phyloP scores from a whole-genome alignment of 257 asterid genomes.

The Rehmannia glutinosa region DNA sequence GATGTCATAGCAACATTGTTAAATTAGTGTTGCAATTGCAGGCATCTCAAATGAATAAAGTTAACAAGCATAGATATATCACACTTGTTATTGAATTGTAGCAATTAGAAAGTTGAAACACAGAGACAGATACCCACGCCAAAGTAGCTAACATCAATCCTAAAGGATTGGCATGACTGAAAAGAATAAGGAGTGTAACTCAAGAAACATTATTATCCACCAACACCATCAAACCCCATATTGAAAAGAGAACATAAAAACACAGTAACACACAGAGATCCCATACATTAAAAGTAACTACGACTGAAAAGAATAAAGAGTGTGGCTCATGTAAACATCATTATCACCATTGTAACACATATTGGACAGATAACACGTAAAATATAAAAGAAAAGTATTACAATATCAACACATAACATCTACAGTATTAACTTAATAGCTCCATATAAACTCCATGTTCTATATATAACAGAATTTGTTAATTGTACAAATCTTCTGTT shows the following conservation, averaged over 20 bases:
- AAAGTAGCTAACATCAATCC: conserved; percentile 7
- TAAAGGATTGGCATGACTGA: background rate
- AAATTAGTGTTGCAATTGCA: conserved; percentile 8
- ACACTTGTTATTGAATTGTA: background rate
- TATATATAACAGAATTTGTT: background rate
- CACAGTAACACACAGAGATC: background rate
- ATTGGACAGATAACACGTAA: background rate
- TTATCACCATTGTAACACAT: background rate
- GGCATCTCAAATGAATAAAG: conserved; percentile 7
- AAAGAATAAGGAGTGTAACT: too few species aligned
- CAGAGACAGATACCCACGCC: background rate
- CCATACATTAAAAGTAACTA: background rate
- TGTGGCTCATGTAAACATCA: background rate
- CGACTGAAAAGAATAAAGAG: background rate
- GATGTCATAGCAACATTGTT: conserved; percentile 17
- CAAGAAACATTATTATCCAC: conserved; percentile 8
- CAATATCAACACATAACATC: background rate
- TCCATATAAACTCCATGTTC: background rate
- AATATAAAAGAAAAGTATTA: background rate
- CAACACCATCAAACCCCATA: background rate
- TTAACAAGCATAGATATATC: background rate
- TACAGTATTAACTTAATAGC: background rate
- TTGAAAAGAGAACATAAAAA: background rate
- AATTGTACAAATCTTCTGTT: too few species aligned
- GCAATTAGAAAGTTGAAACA: conserved; percentile 13